These are phyloP conservation scores for Laetiporus sulphureus DNA, from an alignment of 1,284 basidiomycete species.

Conservation along the genomic window DNA sequence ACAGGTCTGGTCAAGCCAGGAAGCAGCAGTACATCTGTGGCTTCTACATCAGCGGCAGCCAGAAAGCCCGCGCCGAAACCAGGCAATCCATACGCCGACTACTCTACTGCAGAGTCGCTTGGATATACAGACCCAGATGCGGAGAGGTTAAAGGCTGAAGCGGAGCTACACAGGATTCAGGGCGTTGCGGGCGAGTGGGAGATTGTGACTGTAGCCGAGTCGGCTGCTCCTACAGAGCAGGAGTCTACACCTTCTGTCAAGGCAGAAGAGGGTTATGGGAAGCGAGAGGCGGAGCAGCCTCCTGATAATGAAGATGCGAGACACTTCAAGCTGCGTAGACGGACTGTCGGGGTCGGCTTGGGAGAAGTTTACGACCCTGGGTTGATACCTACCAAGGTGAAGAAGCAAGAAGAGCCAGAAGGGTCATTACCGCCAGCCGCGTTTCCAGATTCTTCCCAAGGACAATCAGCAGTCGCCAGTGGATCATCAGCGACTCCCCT, in stretches of 20 bases:
- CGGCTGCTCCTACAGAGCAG: slow-evolving; percentile 17
- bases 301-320: slow-evolving; percentile 51
- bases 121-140: slow-evolving; percentile 74
- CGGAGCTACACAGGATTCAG: slow-evolving; percentile 51
- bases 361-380: slow-evolving; percentile 72
- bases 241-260: background rate
- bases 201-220: slow-evolving; percentile 43
- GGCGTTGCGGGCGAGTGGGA: slow-evolving; percentile 86
- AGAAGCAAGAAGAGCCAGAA: slow-evolving; percentile 43
- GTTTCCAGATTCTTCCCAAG: too few species aligned
- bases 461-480: too few species aligned
- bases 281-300: slow-evolving; percentile 25
- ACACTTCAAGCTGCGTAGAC: slow-evolving; percentile 61
- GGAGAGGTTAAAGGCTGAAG: slow-evolving; percentile 49
- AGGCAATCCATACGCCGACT: slow-evolving; percentile 74
- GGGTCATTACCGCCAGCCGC: too few species aligned
- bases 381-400: slow-evolving; percentile 53
- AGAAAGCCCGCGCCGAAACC: slow-evolving; percentile 45
- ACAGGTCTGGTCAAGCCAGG: slow-evolving; percentile 53
- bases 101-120: slow-evolving; percentile 79
- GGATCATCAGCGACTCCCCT: slow-evolving; percentile 17
- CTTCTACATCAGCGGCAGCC: slow-evolving; percentile 31
- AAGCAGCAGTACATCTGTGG: slow-evolving; percentile 28
- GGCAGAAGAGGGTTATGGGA: slow-evolving; percentile 13
- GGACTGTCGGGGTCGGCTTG: slow-evolving; percentile 45